phyloP scores from a whole-genome alignment of 2,329 filamentous ascomycete species.

The Aspergillus unguis region DNA sequence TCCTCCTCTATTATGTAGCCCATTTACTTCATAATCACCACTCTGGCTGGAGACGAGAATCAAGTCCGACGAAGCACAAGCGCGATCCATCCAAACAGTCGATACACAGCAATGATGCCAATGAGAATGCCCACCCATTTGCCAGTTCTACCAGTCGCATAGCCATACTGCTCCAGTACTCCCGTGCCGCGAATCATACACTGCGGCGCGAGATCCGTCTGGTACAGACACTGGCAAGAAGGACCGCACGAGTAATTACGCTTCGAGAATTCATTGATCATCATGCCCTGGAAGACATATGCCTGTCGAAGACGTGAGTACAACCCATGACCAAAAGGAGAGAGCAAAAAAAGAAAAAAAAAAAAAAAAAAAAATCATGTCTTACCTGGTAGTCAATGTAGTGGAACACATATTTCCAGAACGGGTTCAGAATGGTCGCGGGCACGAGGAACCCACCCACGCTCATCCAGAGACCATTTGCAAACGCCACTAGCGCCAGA shows the following conservation, averaged over 20 bases:
- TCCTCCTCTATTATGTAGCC: too few species aligned
- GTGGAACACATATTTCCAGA: slow-evolving; percentile 83
- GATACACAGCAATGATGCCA: slow-evolving; percentile 70
- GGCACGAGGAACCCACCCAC: slow-evolving; percentile 79
- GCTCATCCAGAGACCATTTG: slow-evolving; percentile 87
- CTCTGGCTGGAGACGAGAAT: too few species aligned
- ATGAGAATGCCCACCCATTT: slow-evolving; percentile 75
- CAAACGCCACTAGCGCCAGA: slow-evolving; percentile 75
- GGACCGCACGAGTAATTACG: slow-evolving; percentile 61
- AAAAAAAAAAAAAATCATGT: too few species aligned
- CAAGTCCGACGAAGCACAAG: too few species aligned
- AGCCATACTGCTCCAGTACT: slow-evolving; percentile 68
- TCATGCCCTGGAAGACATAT: slow-evolving; percentile 89
- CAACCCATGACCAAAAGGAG: neutral
- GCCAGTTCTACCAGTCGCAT: slow-evolving; percentile 59
- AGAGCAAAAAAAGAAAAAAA: neutral
- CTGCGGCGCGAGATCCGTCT: slow-evolving; percentile 57
- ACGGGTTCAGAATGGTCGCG: slow-evolving; percentile 69
- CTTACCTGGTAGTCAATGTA: slow-evolving; percentile 77
- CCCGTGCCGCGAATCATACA: slow-evolving; percentile 69
- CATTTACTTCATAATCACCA: too few species aligned
- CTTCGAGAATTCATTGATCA: slow-evolving; percentile 77
- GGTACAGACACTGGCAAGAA: slow-evolving; percentile 72
- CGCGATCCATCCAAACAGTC: slow-evolving; percentile 64
- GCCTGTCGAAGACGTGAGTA: too few species aligned